Conservation (phyloP, 148 eudicot genomes). For the Rheum nobile region DNA sequence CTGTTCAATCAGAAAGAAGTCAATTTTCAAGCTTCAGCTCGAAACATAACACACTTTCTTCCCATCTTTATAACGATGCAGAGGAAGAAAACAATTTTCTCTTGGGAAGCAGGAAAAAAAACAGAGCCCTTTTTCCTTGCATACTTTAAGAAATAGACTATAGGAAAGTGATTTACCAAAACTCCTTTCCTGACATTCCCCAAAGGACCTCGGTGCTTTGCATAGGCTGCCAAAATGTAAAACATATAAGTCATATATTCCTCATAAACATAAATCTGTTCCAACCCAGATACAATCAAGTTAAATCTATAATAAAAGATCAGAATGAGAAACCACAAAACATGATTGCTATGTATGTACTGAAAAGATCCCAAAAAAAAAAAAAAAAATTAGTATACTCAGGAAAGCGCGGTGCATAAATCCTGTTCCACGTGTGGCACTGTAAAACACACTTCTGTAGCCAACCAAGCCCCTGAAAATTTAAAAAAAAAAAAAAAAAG, state of each 20-base stretch:
- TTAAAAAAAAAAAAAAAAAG: not conserved
- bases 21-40: not conserved
- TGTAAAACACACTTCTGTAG: conserved; percentile 94
- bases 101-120: not conserved
- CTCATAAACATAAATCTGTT: not conserved
- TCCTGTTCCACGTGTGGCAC: conserved; percentile 95
- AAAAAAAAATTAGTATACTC: conserved; percentile 34
- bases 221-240: conserved; percentile 55
- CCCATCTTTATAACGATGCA: not conserved
- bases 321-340: not conserved
- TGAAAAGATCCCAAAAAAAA: conserved; percentile 2
- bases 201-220: conserved; percentile 77
- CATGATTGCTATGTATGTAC: not conserved
- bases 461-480: conserved; percentile 94
- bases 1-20: conserved; percentile 25
- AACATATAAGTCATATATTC: not conserved
- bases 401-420: conserved; percentile 98
- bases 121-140: not conserved
- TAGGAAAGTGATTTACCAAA: conserved; percentile 35
- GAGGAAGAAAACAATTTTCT: not conserved
- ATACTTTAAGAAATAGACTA: conserved; percentile 1
- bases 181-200: conserved; percentile 99
- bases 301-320: not conserved
- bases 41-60: not conserved
- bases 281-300: not conserved